phyloP scores from a whole-genome alignment of 768 basidiomycete genomes.

The Suillus lakei region DNA sequence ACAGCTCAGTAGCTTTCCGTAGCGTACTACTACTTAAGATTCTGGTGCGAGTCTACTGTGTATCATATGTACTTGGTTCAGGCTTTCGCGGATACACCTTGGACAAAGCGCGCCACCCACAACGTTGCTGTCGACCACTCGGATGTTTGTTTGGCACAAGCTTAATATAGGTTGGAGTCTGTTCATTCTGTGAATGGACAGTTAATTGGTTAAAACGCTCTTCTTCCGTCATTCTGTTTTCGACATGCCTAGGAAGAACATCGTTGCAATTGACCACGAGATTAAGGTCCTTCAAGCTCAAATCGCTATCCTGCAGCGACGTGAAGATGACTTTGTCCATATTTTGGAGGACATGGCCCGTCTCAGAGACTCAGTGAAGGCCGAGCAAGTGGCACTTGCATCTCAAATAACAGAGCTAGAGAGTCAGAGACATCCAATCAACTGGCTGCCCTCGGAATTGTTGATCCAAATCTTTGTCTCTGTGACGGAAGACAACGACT shows the following conservation, averaged over 20 bases:
- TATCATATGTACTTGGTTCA: neutral
- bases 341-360: conserved; percentile 45
- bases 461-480: conserved; percentile 49
- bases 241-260: conserved; percentile 32
- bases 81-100: neutral
- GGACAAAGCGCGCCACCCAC: neutral
- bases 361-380: conserved; percentile 40
- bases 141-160: neutral
- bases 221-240: neutral
- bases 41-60: neutral
- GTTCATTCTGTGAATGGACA: neutral
- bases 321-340: conserved; percentile 45
- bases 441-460: conserved; percentile 56
- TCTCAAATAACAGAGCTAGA: conserved; percentile 39
- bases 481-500: conserved; percentile 28
- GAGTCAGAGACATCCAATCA: conserved; percentile 48
- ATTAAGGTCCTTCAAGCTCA: conserved; percentile 42
- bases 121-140: neutral
- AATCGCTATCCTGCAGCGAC: conserved; percentile 38
- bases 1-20: neutral
- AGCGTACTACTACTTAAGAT: too few relatives aligned
- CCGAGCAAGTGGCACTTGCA: conserved; percentile 39
- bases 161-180: neutral
- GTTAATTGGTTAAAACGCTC: neutral
- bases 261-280: conserved; percentile 39